These are phyloP conservation scores for Gnetum montanum DNA, from an alignment of 75 land plant species.

Conservation along the genomic window DNA sequence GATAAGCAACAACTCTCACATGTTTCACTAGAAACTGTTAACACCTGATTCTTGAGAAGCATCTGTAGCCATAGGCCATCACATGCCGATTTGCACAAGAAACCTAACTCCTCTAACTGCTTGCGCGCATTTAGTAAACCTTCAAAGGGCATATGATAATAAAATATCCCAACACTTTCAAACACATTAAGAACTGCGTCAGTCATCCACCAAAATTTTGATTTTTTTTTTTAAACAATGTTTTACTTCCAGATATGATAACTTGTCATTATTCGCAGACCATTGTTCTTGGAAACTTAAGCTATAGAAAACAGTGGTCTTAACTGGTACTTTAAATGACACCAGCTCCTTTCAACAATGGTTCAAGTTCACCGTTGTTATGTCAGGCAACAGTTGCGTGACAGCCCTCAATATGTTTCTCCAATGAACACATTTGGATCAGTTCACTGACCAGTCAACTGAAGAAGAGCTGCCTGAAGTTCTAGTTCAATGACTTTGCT, in stretches of 20 bases:
- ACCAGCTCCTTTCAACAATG: too few species aligned
- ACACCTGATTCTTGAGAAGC: slow-evolving; percentile 80
- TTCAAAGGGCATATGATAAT: slow-evolving; percentile 94
- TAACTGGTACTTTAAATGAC: too few species aligned
- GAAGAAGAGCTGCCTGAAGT: slow-evolving; percentile 62
- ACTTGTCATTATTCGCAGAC: too few species aligned
- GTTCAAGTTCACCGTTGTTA: too few species aligned
- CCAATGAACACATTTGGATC: slow-evolving; percentile 88
- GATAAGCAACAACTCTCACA: slow-evolving; percentile 72
- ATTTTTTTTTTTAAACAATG: too few species aligned
- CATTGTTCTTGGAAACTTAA: too few species aligned
- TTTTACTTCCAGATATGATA: too few species aligned
- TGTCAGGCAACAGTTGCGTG: too few species aligned
- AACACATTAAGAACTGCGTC: slow-evolving; percentile 72
- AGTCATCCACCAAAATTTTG: too few species aligned
- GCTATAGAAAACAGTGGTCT: too few species aligned
- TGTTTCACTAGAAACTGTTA: slow-evolving; percentile 70
- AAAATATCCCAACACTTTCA: slow-evolving; percentile 90
- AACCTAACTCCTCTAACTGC: slow-evolving; percentile 87
- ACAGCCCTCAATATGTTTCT: slow-evolving; percentile 94
- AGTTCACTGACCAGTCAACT: slow-evolving; percentile 78
- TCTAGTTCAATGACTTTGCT: slow-evolving; percentile 63
- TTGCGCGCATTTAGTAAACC: slow-evolving; percentile 73
- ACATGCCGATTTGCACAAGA: slow-evolving; percentile 88
- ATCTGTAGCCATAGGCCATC: slow-evolving; percentile 98